Conservation (phyloP, 352 stramenopile genomes). For the Sclerospora graminicola region DNA sequence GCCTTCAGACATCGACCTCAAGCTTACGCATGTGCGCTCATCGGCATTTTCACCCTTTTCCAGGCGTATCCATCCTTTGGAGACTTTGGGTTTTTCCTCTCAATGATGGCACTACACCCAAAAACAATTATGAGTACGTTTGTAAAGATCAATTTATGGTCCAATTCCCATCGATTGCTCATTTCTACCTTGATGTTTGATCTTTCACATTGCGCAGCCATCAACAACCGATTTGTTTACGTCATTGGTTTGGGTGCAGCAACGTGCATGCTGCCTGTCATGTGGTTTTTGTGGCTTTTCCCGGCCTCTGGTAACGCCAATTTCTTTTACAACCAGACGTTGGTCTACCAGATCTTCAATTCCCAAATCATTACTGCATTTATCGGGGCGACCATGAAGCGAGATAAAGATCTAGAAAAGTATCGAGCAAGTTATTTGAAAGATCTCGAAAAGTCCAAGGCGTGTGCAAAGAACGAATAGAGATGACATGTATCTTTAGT, state of each 20-base stretch:
- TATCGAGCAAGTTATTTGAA: conserved; percentile 21
- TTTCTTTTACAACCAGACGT: conserved; percentile 85
- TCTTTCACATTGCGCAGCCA: conserved; percentile 27
- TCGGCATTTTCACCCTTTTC: conserved; percentile 74
- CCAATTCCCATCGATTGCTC: no score
- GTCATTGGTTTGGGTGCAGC: conserved; percentile 52
- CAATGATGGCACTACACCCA: conserved; percentile 53
- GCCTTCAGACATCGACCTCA: conserved; percentile 47
- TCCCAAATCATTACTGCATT: conserved; percentile 71
- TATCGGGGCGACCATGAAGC: conserved; percentile 68
- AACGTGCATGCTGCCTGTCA: conserved; percentile 69
- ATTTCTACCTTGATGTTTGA: no score
- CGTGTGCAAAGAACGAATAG: conserved; percentile 8
- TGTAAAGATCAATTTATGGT: background rate
- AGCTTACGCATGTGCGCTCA: conserved; percentile 46
- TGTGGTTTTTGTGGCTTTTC: conserved; percentile 85
- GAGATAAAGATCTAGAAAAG: conserved; percentile 70
- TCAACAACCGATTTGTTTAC: conserved; percentile 71
- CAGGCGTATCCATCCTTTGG: conserved; percentile 70
- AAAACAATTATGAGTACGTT: conserved; percentile 67
- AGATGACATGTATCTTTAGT: no score
- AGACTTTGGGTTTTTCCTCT: conserved; percentile 74
- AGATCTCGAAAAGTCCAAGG: conserved; percentile 5
- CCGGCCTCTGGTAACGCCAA: conserved; percentile 81
- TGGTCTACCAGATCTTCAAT: conserved; percentile 82